These are phyloP conservation scores for Pigoraptor vietnamica DNA, from an alignment of 78 protist genomes.

Conservation along the genomic window DNA sequence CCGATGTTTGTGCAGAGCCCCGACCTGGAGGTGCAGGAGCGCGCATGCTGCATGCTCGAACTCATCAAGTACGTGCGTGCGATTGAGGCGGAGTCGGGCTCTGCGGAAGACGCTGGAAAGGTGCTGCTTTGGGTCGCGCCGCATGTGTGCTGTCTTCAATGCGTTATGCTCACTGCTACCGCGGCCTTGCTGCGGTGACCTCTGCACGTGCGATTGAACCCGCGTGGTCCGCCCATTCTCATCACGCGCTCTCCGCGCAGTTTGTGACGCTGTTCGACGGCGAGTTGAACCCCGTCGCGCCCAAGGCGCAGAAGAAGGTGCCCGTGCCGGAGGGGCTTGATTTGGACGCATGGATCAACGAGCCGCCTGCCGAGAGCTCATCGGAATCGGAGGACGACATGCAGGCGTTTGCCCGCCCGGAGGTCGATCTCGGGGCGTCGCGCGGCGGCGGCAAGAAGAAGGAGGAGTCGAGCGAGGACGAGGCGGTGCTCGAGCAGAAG, in stretches of 20 bases:
- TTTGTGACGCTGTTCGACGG: slow-evolving; percentile 52
- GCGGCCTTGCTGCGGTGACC: too few relatives aligned
- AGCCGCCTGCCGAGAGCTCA: background rate
- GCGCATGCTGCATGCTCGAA: slow-evolving; percentile 26
- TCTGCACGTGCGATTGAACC: too few relatives aligned
- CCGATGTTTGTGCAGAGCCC: slow-evolving; percentile 38
- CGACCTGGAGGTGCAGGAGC: slow-evolving; percentile 85
- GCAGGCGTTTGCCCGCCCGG: background rate
- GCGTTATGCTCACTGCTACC: too few relatives aligned
- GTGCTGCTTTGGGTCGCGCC: too few relatives aligned
- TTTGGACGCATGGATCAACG: slow-evolving; percentile 18
- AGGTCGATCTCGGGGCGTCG: background rate
- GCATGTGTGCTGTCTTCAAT: too few relatives aligned
- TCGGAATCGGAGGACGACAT: background rate
- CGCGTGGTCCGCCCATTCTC: too few relatives aligned
- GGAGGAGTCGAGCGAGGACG: background rate
- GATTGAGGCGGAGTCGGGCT: background rate
- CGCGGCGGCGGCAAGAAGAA: background rate
- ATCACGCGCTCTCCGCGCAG: too few relatives aligned
- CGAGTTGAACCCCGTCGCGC: slow-evolving; percentile 77
- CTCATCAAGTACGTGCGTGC: background rate
- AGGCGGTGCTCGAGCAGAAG: background rate
- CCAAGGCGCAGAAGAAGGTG: slow-evolving; percentile 78
- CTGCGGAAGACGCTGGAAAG: background rate
- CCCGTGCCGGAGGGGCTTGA: slow-evolving; percentile 32